Evolutionary conservation across 2,329 filamentous ascomycete species (phyloP), one percentile per base, ranked within the genome.

Genomic region (Blastomyces silverae): DNA sequence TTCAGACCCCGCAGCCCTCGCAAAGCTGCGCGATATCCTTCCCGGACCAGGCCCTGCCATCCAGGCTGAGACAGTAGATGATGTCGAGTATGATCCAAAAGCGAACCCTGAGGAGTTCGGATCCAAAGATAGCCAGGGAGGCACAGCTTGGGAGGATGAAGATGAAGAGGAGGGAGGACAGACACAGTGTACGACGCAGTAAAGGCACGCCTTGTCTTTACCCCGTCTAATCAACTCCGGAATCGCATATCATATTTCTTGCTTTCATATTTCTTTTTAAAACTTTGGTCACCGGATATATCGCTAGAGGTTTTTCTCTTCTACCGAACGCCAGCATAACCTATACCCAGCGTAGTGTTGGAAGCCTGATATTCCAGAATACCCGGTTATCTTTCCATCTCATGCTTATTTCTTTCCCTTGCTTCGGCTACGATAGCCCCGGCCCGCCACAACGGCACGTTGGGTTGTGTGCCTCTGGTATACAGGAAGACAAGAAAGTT

Each of bases 81-180:
- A 97, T 69, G 91, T 97, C 0, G 85, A 91, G 2, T 96, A 90
- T 71, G 89, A 96, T 67, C 85, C 85, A n/a, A 86, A 92, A 68
- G 91, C 87, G 3, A 88, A 92, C 71, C 85, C 96, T 70, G 91
- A 97, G 62, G 87, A 92, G 72, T 81, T 81, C 65, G 81, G 80
- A 15, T 76, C 76, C 39, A 75, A 74, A 28, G 80, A 81, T 69
- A 73, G 72, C 0, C 73, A 76, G 22, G 77, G 76, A 17, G 78
- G 75, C 22, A 75, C 75, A 34, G 76, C 71, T 15, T 83, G 81
- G 81, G 79, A 78, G 62, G 81, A 82, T 65, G 81, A 82, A 25
- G 80, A 82, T 6, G 76, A 75, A 28, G 78, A 79, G 64, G 73
- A 75, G 1, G 71, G 68, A 17, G 66, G 52, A 8, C 66, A 64